A percentile compares a stretch with the other conserved stretches of the same genome.
phyloP scores from a whole-genome alignment of 768 basidiomycete species.

The Solioccasus polychromus region DNA sequence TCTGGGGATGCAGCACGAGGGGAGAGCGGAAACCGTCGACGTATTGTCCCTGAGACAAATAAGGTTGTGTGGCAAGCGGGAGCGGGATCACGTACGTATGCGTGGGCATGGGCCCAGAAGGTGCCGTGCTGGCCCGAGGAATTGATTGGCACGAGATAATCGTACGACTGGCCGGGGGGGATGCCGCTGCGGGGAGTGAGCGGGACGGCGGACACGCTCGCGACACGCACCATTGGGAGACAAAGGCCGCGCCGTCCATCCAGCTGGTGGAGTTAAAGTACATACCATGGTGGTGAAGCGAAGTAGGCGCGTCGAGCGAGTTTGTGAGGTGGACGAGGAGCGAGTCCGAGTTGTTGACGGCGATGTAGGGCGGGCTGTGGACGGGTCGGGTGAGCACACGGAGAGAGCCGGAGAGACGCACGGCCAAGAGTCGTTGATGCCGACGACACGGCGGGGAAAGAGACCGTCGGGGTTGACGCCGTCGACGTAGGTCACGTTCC shows the following conservation, averaged over 20 bases:
- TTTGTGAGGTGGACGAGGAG: constrained; percentile 78
- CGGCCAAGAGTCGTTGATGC: constrained; percentile 95
- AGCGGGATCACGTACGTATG: constrained; percentile 32
- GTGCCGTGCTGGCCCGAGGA: constrained; percentile 72
- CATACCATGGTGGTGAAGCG: constrained; percentile 94
- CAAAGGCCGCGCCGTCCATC: constrained; percentile 84
- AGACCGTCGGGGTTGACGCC: constrained; percentile 84
- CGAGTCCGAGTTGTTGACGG: constrained; percentile 67
- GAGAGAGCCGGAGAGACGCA: constrained; percentile 38
- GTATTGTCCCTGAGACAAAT: constrained; percentile 90
- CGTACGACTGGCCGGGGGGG: constrained; percentile 65
- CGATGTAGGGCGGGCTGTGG: constrained; percentile 75
- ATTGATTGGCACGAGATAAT: constrained; percentile 72
- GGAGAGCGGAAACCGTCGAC: constrained; percentile 92
- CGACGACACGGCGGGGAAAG: constrained; percentile 70
- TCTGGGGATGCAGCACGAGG: constrained; percentile 67
- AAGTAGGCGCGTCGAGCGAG: constrained; percentile 59
- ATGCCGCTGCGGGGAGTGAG: constrained; percentile 57
- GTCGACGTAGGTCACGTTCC: constrained; percentile 86
- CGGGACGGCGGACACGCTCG: neutral
- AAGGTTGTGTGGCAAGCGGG: neutral
- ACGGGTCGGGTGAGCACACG: neutral
- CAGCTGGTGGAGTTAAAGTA: constrained; percentile 85
- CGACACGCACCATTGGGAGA: constrained; percentile 73
- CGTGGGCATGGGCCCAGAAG: constrained; percentile 78